These are phyloP conservation scores for Trichoderma sp. DNA, from an alignment of 2,329 filamentous ascomycete species.

Conservation along the genomic window DNA sequence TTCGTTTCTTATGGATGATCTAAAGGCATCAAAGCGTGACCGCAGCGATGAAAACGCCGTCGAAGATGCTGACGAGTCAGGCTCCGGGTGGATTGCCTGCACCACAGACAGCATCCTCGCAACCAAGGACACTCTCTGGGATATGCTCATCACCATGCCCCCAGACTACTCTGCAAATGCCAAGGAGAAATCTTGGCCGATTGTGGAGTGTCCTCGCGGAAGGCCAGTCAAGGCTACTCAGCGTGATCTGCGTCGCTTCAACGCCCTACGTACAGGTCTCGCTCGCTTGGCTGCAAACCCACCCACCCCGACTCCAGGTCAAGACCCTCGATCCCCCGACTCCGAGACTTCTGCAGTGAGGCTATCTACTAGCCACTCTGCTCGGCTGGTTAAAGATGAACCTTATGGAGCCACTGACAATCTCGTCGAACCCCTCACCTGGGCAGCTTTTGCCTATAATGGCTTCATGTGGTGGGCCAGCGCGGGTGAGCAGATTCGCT, in stretches of 20 bases:
- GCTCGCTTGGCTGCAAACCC: conserved; percentile 44
- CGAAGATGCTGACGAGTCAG: conserved; percentile 53
- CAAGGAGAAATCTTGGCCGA: conserved; percentile 70
- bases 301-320: conserved; percentile 31
- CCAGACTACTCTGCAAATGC: conserved; percentile 59
- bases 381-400: conserved; percentile 38
- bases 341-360: conserved; percentile 34
- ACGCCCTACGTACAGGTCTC: conserved; percentile 66
- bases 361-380: conserved; percentile 34
- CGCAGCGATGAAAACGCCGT: conserved; percentile 41
- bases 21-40: conserved; percentile 47
- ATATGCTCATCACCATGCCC: conserved; percentile 84
- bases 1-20: conserved; percentile 67
- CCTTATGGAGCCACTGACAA: conserved; percentile 54
- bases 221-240: conserved; percentile 80
- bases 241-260: conserved; percentile 81
- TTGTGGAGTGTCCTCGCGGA: conserved; percentile 66
- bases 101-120: conserved; percentile 92
- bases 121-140: conserved; percentile 84
- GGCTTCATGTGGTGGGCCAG: conserved; percentile 92
- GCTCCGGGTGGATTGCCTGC: conserved; percentile 84
- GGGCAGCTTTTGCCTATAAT: conserved; percentile 75
- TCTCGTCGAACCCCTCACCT: conserved; percentile 64
- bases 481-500: conserved; percentile 69
- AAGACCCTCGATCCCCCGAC: conserved; percentile 34